Evolutionary conservation across 257 asterid species (phyloP), one percentile per base, ranked within the genome.

Genomic region (Jaltomata sinuosa): DNA sequence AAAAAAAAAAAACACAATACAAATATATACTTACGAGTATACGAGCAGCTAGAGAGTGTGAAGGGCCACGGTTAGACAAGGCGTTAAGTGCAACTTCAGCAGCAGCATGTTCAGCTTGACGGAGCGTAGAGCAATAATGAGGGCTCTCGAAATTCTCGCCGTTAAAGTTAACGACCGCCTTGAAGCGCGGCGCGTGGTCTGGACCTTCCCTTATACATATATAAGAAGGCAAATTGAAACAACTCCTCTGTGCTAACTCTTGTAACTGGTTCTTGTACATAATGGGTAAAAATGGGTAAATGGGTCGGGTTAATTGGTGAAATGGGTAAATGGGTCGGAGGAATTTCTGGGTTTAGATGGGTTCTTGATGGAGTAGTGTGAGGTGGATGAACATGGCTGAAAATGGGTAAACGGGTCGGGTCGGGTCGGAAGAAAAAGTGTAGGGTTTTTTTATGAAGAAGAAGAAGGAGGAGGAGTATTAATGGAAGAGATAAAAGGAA

Each of bases 231-330:
- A 93, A 90, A 84, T 87, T 94, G 89, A 94, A 94, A 90, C 98
- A 94, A 91, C 98, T 94, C 89, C 97, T 89, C 91, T 94, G 98
- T 84, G 98, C 97, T 91, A 94, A 90, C 94, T 94, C 97, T 83
- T 93, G 98, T n/a, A 94, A 91, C 94, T 94, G 98, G 93, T 94
- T 94, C 89, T 94, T 93, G 84, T 93, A 94, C 98, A 93, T 57
- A 4, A 10, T 5, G 6, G 6, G 3, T 4, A 36, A 36, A 83
- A 62, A 64, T 4, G 32, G 78, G 61, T 19, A 7, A 40, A 42
- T 8, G 47, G 49, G 49, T 67, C 77, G 27, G 49, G 76, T 34
- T 18, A 7, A 67, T 16, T 12, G 1, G 16, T 36, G 8, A 83
- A 65, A 67, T 5, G 36, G 79, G 64, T 38, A 38, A 38, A 38